Conservation (phyloP, 805 yeast genomes). For the Tetrapisispora arboricola region DNA sequence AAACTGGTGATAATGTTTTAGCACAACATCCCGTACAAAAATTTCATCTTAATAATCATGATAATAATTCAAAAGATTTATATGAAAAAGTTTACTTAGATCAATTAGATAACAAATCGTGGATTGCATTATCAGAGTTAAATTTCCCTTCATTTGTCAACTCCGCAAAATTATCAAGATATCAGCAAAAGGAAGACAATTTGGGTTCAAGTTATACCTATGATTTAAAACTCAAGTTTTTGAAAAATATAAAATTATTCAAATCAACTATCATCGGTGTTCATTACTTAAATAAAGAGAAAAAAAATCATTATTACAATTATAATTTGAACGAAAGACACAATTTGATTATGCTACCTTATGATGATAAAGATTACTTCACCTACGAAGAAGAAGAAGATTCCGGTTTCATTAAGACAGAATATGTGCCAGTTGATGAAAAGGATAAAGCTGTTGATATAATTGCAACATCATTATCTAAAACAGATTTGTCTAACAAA, state of each 20-base stretch:
- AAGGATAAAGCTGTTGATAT: background rate
- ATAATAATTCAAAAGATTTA: slow-evolving; percentile 8
- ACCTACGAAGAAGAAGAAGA: background rate
- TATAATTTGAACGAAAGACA: slow-evolving; percentile 3
- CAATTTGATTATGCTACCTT: slow-evolving; percentile 3
- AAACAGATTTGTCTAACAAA: background rate
- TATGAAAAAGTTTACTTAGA: slow-evolving; percentile 50
- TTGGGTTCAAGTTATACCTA: background rate
- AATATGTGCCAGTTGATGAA: background rate
- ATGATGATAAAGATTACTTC: slow-evolving; percentile 2
- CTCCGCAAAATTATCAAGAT: slow-evolving; percentile 67
- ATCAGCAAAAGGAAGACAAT: slow-evolving; percentile 19
- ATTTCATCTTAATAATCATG: slow-evolving; percentile 3
- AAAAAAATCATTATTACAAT: slow-evolving; percentile 4
- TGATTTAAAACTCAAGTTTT: slow-evolving; percentile 5
- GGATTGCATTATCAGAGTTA: slow-evolving; percentile 78
- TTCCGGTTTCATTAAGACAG: slow-evolving; percentile 1
- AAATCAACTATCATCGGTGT: slow-evolving; percentile 41
- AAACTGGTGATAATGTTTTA: slow-evolving; percentile 34
- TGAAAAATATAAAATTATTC: slow-evolving; percentile 32
- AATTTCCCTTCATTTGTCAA: slow-evolving; percentile 74
- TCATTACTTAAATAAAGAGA: slow-evolving; percentile 24
- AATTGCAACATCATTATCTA: background rate
- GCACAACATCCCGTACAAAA: slow-evolving; percentile 58
- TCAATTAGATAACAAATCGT: slow-evolving; percentile 50